Base-by-base conservation (phyloP, 805 yeast species). In the Saccharomyces paradoxus region DNA sequence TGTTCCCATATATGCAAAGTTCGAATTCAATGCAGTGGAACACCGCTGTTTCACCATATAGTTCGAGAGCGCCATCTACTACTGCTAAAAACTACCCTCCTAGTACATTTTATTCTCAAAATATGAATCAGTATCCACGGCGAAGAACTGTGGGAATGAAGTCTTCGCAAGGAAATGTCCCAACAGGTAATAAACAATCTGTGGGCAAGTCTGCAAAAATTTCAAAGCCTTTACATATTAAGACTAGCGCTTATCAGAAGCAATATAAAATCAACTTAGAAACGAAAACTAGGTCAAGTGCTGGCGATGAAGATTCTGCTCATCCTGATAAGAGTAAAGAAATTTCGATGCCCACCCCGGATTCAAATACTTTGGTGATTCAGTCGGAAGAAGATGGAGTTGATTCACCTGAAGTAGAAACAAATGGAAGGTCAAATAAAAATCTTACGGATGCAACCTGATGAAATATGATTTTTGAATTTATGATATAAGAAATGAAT, bases 281-380 rank as follows among this genome's bases (percentile, higher is more conserved):
- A 17, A 27, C 48, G 26, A 57, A 51, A 41, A 28, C 31, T n/a
- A 32, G 27, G 14, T 17, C 27, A 13, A 12, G 26, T 12, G n/a
- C 52, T 49, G 31, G 31, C 26, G 37, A 48, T 47, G 48, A 52
- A 28, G 51, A 46, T 8, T 51, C 52, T 13, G 55, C 22, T 21
- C 37, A 37, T 31, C 56, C 50, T 29, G 24, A 28, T 13, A 41
- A 46, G 41, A 53, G 27, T 21, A 51, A 49, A 44, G 49, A 46
- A 24, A 52, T 56, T 32, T 58, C 60, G 27, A 59, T 59, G 44
- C 60, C 62, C 5, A 53, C 63, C 2, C 58, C 63, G 10, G 60
- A 58, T 31, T 58, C 60, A 8, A 58, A 58, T 49, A 51, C 51
- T 6, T 22, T 55, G 31, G 50, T 37, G 22, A 9, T 37, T 17